Conservation (phyloP, 2,329 filamentous ascomycete species). For the Penicillium fuscoglaucum region DNA sequence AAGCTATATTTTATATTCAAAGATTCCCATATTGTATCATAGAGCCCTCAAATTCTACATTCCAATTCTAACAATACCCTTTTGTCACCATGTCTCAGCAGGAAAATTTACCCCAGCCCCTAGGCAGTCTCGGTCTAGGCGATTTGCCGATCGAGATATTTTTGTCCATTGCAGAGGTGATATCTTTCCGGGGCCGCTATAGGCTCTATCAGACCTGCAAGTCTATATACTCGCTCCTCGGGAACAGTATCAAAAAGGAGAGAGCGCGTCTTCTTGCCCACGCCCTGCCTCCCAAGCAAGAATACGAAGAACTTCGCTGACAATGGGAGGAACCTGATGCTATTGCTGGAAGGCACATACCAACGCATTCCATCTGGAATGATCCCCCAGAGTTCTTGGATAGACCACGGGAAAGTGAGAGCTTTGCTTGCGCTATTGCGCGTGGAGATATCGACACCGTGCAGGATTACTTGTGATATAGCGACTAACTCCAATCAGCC, state of each 20-base stretch:
- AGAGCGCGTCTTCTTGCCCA: too few species aligned
- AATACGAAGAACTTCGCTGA: neutral
- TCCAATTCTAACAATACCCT: neutral
- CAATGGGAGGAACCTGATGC: neutral
- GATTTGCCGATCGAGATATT: neutral
- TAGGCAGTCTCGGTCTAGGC: neutral
- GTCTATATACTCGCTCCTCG: neutral
- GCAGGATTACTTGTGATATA: neutral
- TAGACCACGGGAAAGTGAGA: neutral
- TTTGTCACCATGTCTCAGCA: neutral
- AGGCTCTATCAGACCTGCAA: neutral
- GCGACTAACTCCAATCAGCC: neutral
- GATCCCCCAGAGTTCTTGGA: too few species aligned
- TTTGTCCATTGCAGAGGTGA: neutral
- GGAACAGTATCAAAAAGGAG: neutral
- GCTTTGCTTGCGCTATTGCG: neutral
- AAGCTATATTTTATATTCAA: neutral
- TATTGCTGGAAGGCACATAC: neutral
- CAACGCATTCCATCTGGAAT: too few species aligned
- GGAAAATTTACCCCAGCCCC: neutral
- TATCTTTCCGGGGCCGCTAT: neutral
- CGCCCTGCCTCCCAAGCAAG: neutral
- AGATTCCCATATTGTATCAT: too few species aligned
- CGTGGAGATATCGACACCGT: neutral
- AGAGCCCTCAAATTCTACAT: neutral